Base-by-base conservation (phyloP, 208 protist species). In the Leptomonas seymouri region DNA sequence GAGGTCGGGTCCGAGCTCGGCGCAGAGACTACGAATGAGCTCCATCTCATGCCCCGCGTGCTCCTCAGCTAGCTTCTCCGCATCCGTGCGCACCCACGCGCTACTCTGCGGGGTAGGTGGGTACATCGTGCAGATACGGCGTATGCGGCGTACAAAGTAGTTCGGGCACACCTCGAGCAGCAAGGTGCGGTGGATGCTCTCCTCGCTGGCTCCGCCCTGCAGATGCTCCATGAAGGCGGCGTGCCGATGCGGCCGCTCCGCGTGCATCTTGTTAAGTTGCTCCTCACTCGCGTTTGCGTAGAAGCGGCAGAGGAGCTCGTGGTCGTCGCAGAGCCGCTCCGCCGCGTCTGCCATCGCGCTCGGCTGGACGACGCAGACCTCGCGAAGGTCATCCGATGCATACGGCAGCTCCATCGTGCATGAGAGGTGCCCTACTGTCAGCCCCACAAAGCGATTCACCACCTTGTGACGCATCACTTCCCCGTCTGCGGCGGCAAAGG, bases 1-100 rank as follows among this genome's bases (percentile, higher is more conserved):
- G 56, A 78, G 74, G 67, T 91, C 82, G 3, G 89, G 86, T 14
- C 86, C 89, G 20, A 92, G 59, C 67, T 92, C 86, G 3, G 80
- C 56, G 41, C 67, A 73, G 30, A 86, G 70, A 30, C 69, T 71
- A 21, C 86, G 84, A 9, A 94, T 83, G 9, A 94, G 71, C 62
- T 86, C 77, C 56, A 87, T 71, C 72, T 90, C 84, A 14, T 68
- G 48, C 15, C 62, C 71, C 3, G 58, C 49, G 76, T 82, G 64
- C 41, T 84, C 62, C 31, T 34, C 58, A 8, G 80, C 56, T 16
- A 93, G 70, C 23, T 55, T 55, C 34, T 80, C 75, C 12, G 68
- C 68, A 16, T 68, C 46, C 18, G 45, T 64, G 25, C 45, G 61
- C 49, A 76, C 56, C 71, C 63, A 78, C 53, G 64, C 39, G n/a